Conservation (phyloP, 306 rosid genomes). For the Rosa lucieae region DNA sequence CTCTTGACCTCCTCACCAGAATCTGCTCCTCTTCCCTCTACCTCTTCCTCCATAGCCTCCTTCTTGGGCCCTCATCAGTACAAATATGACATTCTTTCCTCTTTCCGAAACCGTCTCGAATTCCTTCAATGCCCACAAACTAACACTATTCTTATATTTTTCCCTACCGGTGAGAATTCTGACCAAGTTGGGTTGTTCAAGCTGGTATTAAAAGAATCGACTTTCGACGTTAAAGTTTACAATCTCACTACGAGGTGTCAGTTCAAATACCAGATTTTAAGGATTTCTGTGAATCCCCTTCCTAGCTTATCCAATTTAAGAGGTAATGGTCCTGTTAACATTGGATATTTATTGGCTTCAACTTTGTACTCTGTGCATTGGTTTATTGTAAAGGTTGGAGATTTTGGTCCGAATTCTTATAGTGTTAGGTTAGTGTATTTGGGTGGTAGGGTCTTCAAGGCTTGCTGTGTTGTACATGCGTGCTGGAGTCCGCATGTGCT, state of each 20-base stretch:
- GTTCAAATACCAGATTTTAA: conserved; percentile 30
- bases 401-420: conserved; percentile 17
- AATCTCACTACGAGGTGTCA: conserved; percentile 25
- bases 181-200: conserved; percentile 49
- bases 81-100: conserved; percentile 21
- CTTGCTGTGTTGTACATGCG: conserved; percentile 44
- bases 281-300: conserved; percentile 42
- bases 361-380: conserved; percentile 56
- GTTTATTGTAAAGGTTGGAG: conserved; percentile 36
- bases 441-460: conserved; percentile 55
- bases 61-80: conserved; percentile 19
- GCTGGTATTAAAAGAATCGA: conserved; percentile 18
- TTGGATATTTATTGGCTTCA: conserved; percentile 56
- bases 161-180: conserved; percentile 54
- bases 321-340: conserved; percentile 21
- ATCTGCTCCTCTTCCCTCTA: conserved; percentile 45
- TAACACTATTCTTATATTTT: conserved; percentile 39
- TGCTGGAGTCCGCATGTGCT: conserved; percentile 66
- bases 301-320: neutral
- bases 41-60: conserved; percentile 46
- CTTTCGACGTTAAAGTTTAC: conserved; percentile 20
- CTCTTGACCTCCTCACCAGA: conserved; percentile 31
- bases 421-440: conserved; percentile 30
- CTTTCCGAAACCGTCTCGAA: conserved; percentile 44
- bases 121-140: conserved; percentile 35